These are phyloP conservation scores for Lichtheimia hyalospora DNA, from an alignment of 371 early-diverging fungal genomes.

Conservation along the genomic window DNA sequence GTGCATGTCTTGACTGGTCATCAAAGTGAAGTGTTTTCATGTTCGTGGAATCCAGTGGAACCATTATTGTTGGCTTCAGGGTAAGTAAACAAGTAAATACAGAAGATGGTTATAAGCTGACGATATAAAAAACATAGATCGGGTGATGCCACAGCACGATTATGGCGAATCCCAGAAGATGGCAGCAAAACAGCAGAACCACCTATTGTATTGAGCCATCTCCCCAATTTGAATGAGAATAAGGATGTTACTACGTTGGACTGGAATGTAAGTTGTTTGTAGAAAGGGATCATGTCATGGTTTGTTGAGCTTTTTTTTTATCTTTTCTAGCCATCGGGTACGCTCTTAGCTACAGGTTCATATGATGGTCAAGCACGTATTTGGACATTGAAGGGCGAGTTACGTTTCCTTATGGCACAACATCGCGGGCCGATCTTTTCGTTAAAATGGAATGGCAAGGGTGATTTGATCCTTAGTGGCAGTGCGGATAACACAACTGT, in stretches of 20 bases:
- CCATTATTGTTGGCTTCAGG: slow-evolving; percentile 82
- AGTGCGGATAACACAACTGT: slow-evolving; percentile 81
- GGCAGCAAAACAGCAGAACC: slow-evolving; percentile 28
- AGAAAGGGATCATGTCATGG: background rate
- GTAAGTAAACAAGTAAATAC: slow-evolving; percentile 25
- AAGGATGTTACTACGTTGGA: slow-evolving; percentile 84
- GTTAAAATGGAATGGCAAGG: slow-evolving; percentile 84
- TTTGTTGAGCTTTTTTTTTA: background rate
- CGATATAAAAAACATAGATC: slow-evolving; percentile 44
- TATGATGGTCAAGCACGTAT: slow-evolving; percentile 88
- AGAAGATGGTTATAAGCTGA: background rate
- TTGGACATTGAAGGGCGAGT: slow-evolving; percentile 80
- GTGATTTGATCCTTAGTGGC: slow-evolving; percentile 78
- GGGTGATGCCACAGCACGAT: slow-evolving; percentile 84
- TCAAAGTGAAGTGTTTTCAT: slow-evolving; percentile 75
- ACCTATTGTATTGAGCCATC: slow-evolving; percentile 62
- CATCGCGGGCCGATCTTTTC: slow-evolving; percentile 87
- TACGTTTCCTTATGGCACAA: slow-evolving; percentile 65
- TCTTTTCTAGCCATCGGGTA: slow-evolving; percentile 68
- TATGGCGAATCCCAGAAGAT: slow-evolving; percentile 72
- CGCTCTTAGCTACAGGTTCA: slow-evolving; percentile 86
- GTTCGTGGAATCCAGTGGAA: slow-evolving; percentile 83
- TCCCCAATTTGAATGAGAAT: slow-evolving; percentile 49
- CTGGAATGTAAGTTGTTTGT: slow-evolving; percentile 80
- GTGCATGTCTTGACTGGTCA: slow-evolving; percentile 63